These are phyloP conservation scores for Cucurbita ficifolia DNA, from an alignment of 306 rosid genomes.

Conservation along the genomic window DNA sequence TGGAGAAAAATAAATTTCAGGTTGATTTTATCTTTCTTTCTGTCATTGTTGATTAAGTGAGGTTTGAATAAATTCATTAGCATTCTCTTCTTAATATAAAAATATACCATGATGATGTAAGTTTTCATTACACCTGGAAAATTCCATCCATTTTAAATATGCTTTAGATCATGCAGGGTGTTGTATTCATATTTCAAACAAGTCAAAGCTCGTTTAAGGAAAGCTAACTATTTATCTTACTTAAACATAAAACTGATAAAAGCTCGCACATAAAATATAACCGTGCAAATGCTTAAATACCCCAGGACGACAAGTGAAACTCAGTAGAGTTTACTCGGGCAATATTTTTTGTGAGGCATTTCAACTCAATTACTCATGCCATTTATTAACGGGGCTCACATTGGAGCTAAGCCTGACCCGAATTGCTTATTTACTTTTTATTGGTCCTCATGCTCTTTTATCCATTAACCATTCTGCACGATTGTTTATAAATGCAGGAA, in stretches of 20 bases:
- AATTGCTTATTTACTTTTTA: neutral
- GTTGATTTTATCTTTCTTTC: slow-evolving; percentile 22
- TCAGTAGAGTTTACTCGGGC: neutral
- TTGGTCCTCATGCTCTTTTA: neutral
- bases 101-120: neutral
- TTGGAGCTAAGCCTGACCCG: neutral
- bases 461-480: neutral
- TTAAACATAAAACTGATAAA: neutral
- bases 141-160: neutral
- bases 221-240: neutral
- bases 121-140: neutral
- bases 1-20: slow-evolving; percentile 62
- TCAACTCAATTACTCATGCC: neutral
- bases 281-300: neutral
- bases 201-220: neutral
- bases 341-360: neutral
- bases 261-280: neutral
- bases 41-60: neutral
- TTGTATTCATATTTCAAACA: neutral
- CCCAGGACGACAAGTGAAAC: too few species aligned
- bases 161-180: neutral
- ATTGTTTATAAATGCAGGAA: slow-evolving; percentile 29
- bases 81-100: neutral
- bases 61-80: neutral
- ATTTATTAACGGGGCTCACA: neutral